These are phyloP conservation scores for Thinopyrum elongatum DNA, from an alignment of 176 grass and related monocot genomes.

Conservation along the genomic window DNA sequence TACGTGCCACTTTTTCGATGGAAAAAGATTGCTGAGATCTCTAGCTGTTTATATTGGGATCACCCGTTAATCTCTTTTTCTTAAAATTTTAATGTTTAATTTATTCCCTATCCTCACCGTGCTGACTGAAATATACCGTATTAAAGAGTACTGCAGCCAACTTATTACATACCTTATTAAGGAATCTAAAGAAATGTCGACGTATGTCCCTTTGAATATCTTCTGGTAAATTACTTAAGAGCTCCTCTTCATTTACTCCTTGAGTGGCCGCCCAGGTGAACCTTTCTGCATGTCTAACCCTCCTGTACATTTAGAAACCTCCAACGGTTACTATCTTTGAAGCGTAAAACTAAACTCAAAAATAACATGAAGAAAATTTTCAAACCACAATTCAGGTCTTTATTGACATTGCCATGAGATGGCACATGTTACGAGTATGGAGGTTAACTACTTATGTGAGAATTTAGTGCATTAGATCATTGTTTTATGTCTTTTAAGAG, in stretches of 20 bases:
- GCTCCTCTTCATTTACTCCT: constrained; percentile 90
- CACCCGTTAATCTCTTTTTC: not conserved
- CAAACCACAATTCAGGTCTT: constrained; percentile 12
- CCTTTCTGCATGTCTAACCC: constrained; percentile 85
- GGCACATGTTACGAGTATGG: not conserved
- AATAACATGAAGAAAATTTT: not conserved
- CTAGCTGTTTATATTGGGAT: not conserved
- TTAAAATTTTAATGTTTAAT: not conserved
- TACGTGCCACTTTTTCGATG: not conserved
- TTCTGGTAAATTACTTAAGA: constrained; percentile 90
- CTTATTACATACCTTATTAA: constrained; percentile 60
- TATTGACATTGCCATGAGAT: not conserved
- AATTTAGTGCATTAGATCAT: not conserved
- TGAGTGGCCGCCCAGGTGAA: constrained; percentile 95
- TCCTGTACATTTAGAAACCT: constrained; percentile 48
- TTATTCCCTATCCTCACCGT: not conserved
- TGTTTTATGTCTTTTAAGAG: not conserved
- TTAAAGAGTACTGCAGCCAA: not conserved
- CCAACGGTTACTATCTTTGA: constrained; percentile 10
- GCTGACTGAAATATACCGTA: not conserved
- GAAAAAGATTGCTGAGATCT: not conserved
- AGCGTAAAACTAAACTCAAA: not conserved
- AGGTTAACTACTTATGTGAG: not conserved
- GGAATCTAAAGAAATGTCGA: constrained; percentile 85
- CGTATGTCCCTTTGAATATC: constrained; percentile 97